These are phyloP conservation scores for Diplocarpon mali DNA, from an alignment of 2,329 filamentous ascomycete genomes.

Conservation along the genomic window DNA sequence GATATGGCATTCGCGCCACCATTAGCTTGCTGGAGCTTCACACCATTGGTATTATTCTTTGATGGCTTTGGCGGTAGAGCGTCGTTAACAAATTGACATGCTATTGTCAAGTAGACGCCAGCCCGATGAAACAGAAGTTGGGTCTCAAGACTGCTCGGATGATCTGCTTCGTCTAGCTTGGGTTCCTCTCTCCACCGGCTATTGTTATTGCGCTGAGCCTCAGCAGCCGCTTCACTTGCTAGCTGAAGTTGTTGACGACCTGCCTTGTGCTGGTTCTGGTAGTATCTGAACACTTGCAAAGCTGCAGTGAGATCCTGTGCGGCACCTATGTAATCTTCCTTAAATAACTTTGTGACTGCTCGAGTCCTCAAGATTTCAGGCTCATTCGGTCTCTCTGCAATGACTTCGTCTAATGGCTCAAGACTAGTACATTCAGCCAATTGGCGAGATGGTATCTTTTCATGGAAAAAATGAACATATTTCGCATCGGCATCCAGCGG, in stretches of 20 bases:
- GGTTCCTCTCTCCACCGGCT: slow-evolving; percentile 35
- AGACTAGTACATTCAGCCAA: slow-evolving; percentile 63
- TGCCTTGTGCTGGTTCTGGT: slow-evolving; percentile 25
- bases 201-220: slow-evolving; percentile 26
- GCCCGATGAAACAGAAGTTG: slow-evolving; percentile 71
- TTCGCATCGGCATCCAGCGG: slow-evolving; percentile 61
- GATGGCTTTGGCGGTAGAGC: slow-evolving; percentile 34
- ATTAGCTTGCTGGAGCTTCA: slow-evolving; percentile 17
- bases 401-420: slow-evolving; percentile 54
- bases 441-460: slow-evolving; percentile 71
- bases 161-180: slow-evolving; percentile 48
- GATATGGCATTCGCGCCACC: slow-evolving; percentile 9
- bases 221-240: slow-evolving; percentile 29
- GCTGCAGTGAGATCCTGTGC: slow-evolving; percentile 60
- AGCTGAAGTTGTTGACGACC: slow-evolving; percentile 38
- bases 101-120: slow-evolving; percentile 59
- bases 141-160: slow-evolving; percentile 63
- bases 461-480: slow-evolving; percentile 88
- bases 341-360: slow-evolving; percentile 65
- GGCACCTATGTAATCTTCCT: slow-evolving; percentile 61
- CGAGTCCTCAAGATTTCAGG: slow-evolving; percentile 60
- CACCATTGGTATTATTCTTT: slow-evolving; percentile 17
- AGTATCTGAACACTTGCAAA: slow-evolving; percentile 35
- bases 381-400: slow-evolving; percentile 51
- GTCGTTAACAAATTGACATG: slow-evolving; percentile 51